Evolutionary conservation across 805 yeast species (phyloP), one percentile per base, ranked within the genome.

Genomic region (Pichia paraexigua): DNA sequence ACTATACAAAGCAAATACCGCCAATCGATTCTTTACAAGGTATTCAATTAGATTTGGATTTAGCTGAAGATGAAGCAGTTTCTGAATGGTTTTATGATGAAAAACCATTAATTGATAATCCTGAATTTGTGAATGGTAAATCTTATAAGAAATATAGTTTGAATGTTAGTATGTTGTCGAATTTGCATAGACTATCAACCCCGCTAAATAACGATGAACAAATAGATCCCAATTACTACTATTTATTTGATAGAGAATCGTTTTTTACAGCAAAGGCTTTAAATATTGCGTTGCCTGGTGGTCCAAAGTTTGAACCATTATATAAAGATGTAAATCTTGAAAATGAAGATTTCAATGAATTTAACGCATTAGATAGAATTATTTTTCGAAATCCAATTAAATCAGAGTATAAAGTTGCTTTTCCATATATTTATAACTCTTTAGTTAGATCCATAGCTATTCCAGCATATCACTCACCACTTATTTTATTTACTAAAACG

Each of bases 261-360:
- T 87, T 94, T 57, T 79, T 85, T 65, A 91, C 97, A 0, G 95
- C 98, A 0, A 94, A 94, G 63, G 92, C 95, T 10, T 73, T 94
- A 47, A 89, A 91, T 61, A 76, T 83, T 44, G 85, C 95, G 1
- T 73, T 94, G 35, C 97, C 97, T 0, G 96, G 96, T 13, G 99
- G 99, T 0, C 98, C 99, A 13, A 87, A 85, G 63, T 94, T 90
- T 67, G 98, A 91, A 68, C 96, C 96, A 0, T 68, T 91, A 17
- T 80, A 75, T 68, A 81, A 83, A 54, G 87, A 84, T 48, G 71
- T 73, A 40, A 82, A 82, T 58, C 75, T 76, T 27, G 86, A 81
- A 45, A 64, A 66, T 27, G 92, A 85, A 53, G 97, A 91, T 63
- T 86, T 77, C 66, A 88, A 87, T 50, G 98, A 92, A 65, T 91